phyloP scores from a whole-genome alignment of 2,329 filamentous ascomycete species.

The Pseudocercospora eumusae region DNA sequence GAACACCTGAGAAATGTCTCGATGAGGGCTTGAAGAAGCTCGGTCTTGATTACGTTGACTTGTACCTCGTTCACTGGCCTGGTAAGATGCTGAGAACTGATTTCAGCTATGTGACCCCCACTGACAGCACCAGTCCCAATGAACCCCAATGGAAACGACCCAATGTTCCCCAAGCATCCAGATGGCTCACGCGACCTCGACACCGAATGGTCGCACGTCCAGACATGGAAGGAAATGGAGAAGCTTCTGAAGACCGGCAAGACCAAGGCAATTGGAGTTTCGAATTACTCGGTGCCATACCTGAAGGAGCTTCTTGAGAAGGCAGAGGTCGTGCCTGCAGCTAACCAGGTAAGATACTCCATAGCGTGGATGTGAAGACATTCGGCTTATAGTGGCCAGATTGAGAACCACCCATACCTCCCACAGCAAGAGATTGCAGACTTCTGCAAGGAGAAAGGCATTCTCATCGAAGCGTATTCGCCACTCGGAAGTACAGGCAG shows the following conservation, averaged over 20 bases:
- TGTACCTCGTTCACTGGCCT: constrained; percentile 83
- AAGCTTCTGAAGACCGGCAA: constrained; percentile 55
- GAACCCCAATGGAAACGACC: constrained; percentile 72
- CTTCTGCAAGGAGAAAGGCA: constrained; percentile 66
- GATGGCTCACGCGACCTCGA: constrained; percentile 76
- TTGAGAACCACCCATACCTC: constrained; percentile 71
- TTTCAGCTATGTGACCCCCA: background rate
- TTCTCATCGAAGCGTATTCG: constrained; percentile 71
- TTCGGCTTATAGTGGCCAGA: constrained; percentile 46
- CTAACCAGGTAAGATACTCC: constrained; percentile 28
- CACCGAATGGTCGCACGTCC: constrained; percentile 66
- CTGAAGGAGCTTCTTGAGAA: constrained; percentile 51
- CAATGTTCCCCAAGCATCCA: constrained; percentile 71
- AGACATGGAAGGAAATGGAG: constrained; percentile 79
- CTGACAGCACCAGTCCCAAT: constrained; percentile 69
- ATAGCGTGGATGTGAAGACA: background rate
- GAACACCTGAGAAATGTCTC: constrained; percentile 66
- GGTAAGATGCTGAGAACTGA: constrained; percentile 62
- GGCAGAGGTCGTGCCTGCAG: constrained; percentile 32
- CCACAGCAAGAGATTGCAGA: constrained; percentile 73
- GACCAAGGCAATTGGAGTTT: constrained; percentile 53
- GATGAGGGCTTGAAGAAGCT: constrained; percentile 72
- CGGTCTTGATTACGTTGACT: constrained; percentile 77
- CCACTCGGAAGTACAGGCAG: constrained; percentile 53
- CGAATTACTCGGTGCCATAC: constrained; percentile 53